Evolutionary conservation across 2,329 filamentous ascomycete species (phyloP).

Genomic region (Colletotrichum gloeosporioides): DNA sequence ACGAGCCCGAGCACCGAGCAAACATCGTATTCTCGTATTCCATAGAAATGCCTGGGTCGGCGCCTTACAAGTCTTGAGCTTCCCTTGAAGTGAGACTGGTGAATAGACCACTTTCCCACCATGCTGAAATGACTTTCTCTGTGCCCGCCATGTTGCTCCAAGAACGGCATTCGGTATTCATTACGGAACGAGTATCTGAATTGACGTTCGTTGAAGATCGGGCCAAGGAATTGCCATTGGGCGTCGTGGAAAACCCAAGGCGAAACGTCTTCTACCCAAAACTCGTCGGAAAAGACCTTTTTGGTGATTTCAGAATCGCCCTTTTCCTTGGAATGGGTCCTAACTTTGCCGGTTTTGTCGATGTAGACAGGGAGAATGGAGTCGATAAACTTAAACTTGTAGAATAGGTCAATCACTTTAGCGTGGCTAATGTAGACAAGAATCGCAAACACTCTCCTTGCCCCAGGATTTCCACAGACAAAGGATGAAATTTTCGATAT

Average conservation of each 20-base stretch:
- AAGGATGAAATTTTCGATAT: neutral
- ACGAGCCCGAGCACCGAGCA: no score
- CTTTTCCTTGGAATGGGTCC: no score
- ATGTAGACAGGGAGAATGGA: neutral
- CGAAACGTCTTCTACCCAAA: no score
- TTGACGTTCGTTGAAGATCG: neutral
- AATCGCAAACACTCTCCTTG: neutral
- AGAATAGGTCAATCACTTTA: neutral
- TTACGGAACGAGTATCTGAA: neutral
- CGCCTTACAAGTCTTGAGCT: neutral
- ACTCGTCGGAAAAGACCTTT: no score
- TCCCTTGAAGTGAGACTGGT: neutral
- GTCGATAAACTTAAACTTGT: neutral
- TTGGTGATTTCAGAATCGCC: no score
- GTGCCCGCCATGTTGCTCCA: accelerated
- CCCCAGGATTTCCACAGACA: neutral
- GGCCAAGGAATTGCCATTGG: neutral
- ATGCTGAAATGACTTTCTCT: neutral
- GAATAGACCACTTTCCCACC: neutral
- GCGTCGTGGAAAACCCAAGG: neutral
- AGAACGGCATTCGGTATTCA: neutral
- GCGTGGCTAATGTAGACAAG: neutral
- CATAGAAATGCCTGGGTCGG: no score
- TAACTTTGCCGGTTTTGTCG: neutral
- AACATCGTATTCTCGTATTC: no score